These are phyloP conservation scores for Nymphaea thermarum DNA, from an alignment of 164 flowering plant species.

Conservation along the genomic window DNA sequence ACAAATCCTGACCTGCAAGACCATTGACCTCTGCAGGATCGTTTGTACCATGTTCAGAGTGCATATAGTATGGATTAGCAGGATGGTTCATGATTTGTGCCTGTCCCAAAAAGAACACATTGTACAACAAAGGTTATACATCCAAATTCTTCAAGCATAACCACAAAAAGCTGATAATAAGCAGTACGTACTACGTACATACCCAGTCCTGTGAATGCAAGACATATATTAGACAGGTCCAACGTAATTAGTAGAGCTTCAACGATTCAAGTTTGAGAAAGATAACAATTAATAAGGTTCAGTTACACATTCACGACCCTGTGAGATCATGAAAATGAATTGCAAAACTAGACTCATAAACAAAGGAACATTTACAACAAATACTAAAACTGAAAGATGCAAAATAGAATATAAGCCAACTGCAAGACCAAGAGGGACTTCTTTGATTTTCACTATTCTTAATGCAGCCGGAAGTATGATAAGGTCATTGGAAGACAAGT, in stretches of 20 bases:
- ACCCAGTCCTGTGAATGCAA: not conserved
- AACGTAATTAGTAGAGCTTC: no score
- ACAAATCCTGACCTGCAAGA: conserved; percentile 2
- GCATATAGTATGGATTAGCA: conserved; percentile 9
- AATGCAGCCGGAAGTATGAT: not conserved
- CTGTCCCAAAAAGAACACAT: conserved; percentile 10
- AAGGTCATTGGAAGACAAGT: not conserved
- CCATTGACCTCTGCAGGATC: conserved; percentile 9
- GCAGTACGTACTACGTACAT: not conserved
- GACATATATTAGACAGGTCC: no score
- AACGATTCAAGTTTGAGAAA: no score
- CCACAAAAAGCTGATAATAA: not conserved
- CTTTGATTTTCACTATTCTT: not conserved
- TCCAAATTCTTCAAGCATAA: not conserved
- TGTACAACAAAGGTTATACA: not conserved
- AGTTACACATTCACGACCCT: no score
- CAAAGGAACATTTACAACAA: no score
- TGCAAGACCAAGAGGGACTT: not conserved
- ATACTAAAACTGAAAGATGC: no score
- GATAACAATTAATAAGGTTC: no score
- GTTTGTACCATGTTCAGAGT: conserved; percentile 9
- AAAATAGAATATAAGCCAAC: not conserved
- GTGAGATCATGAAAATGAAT: no score
- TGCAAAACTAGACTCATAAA: no score
- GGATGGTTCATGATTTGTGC: conserved; percentile 16